Base-by-base conservation (phyloP, 2,329 filamentous ascomycete genomes). In the Stagonosporopsis cucurbitacearum region DNA sequence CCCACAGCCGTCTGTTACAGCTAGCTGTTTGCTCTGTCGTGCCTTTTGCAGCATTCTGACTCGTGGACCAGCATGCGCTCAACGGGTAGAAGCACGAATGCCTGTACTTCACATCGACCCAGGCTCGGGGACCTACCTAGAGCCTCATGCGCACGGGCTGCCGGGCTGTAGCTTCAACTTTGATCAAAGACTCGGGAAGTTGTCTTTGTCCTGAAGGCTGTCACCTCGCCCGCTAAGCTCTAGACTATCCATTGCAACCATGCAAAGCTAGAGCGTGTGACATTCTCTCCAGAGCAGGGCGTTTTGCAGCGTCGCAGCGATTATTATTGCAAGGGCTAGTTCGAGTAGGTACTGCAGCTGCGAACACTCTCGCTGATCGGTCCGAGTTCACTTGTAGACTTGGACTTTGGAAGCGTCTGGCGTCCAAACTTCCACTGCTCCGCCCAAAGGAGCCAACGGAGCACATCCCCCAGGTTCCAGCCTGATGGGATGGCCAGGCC, bases 381-480 rank as follows among this genome's bases (percentile, higher is more conserved):
- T 50, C 53, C 46, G 53, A 50, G 35, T 55, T 50, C 46, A 50
- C 50, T 41, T 49, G 40, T 22, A 15, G 23, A 44, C 23, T 8
- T 26, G 23, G 22, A 44, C 23, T 8, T 26, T 30, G 22, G 19
- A 45, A 33, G 26, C 36, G 28, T 37, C n/a, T 28, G 32, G 17
- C n/a, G n/a, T n/a, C n/a, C n/a, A n/a, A 41, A 2, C 20, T 47
- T 22, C 37, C 15, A 46, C 7, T 30, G 36, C 19, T 37, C 23
- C 8, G 33, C 40, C 28, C 25, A 7, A 36, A 50, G 23, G 22
- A 50, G 37, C 42, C 47, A 56, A 51, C 51, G 19, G n/a, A 48
- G 44, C 48, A 52, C 42, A 52, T 57, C 54, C 54, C 54, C 54
- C 54, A 12, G 43, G 49, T 57, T 49, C 54, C 54, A 49, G 48